These are phyloP conservation scores for Camellia sinensis DNA, from an alignment of 148 eudicot species.

Conservation along the genomic window DNA sequence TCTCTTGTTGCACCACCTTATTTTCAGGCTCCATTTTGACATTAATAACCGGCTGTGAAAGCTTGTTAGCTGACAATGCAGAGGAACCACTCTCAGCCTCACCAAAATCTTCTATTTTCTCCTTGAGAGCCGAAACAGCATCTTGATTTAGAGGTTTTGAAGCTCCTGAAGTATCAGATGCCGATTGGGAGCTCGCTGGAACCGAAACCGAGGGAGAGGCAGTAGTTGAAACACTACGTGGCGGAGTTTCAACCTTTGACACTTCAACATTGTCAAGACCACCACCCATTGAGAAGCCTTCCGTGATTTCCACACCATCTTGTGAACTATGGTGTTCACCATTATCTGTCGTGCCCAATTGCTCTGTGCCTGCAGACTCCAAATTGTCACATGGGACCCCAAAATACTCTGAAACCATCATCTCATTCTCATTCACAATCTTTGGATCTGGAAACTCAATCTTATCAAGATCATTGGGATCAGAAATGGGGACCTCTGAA, in stretches of 20 bases:
- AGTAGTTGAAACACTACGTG: background rate
- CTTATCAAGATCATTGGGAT: slow-evolving; percentile 16
- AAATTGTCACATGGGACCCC: slow-evolving; percentile 10
- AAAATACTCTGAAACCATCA: slow-evolving; percentile 32
- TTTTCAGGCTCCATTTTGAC: slow-evolving; percentile 15
- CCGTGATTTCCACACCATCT: background rate
- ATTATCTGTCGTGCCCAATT: background rate
- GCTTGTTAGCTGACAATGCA: background rate
- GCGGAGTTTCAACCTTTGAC: slow-evolving; percentile 12
- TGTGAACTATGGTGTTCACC: slow-evolving; percentile 1
- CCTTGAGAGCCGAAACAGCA: background rate
- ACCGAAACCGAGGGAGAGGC: background rate
- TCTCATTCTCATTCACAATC: slow-evolving; percentile 21
- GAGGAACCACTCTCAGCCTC: slow-evolving; percentile 13
- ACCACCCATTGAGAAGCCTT: background rate
- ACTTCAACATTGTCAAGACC: slow-evolving; percentile 7
- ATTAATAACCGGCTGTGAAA: background rate
- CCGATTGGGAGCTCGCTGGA: background rate
- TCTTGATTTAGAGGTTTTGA: slow-evolving; percentile 9
- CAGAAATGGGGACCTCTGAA: background rate
- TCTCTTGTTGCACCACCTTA: slow-evolving; percentile 28
- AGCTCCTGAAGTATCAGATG: slow-evolving; percentile 7
- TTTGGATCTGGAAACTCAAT: slow-evolving; percentile 26
- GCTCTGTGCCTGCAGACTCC: background rate
- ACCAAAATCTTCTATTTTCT: slow-evolving; percentile 11